Conservation (phyloP, 2,329 filamentous ascomycete species). For the Fusarium odoratissimum region DNA sequence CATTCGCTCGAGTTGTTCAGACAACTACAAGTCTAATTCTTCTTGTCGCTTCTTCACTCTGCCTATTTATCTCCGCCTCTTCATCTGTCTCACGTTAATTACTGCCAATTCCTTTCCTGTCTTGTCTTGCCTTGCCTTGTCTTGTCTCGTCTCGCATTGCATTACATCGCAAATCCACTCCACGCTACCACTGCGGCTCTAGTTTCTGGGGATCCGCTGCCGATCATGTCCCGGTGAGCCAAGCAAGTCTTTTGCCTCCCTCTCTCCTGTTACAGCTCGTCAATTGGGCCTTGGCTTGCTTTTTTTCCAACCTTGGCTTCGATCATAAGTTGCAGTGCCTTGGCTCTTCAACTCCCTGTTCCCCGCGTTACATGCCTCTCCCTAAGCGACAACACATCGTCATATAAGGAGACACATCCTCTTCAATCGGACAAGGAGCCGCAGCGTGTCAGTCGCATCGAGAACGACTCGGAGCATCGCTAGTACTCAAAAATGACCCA, state of each 20-base stretch:
- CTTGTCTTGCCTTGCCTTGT: not conserved
- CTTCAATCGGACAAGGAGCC: constrained; percentile 29
- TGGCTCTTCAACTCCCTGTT: constrained; percentile 16
- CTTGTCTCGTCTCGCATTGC: not conserved
- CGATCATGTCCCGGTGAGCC: constrained; percentile 44
- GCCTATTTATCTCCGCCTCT: not conserved
- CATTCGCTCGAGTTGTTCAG: not conserved
- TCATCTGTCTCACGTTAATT: constrained; percentile 12
- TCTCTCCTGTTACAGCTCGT: constrained; percentile 23
- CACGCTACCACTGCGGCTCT: constrained; percentile 27
- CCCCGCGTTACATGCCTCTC: constrained; percentile 33
- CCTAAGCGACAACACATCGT: constrained; percentile 24
- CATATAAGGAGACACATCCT: constrained; percentile 17
- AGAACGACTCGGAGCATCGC: constrained; percentile 13
- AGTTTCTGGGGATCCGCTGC: constrained; percentile 34
- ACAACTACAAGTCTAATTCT: not conserved
- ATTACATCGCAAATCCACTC: constrained; percentile 1
- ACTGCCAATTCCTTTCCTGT: constrained; percentile 17
- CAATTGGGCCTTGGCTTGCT: constrained; percentile 10
- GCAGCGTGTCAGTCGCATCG: constrained; percentile 6
- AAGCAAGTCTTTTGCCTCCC: constrained; percentile 35
- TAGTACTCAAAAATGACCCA: not conserved
- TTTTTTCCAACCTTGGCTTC: constrained; percentile 20
- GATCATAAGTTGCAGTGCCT: constrained; percentile 19
- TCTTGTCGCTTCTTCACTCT: not conserved